Evolutionary conservation across 306 rosid genomes (phyloP), one percentile per base, ranked within the genome.

Genomic region (Alnus glutinosa): DNA sequence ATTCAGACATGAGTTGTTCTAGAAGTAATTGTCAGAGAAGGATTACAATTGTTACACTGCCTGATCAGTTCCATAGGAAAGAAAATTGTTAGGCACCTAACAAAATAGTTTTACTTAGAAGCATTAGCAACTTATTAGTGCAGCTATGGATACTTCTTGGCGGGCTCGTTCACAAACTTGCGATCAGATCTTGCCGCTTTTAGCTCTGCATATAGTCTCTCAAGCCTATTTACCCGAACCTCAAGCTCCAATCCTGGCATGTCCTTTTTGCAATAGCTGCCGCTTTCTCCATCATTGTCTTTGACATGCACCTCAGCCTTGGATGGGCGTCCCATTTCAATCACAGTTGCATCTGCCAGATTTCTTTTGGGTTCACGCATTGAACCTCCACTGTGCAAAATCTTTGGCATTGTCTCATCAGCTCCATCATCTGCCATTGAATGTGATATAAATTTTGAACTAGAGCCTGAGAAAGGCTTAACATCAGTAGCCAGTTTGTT

Each of bases 191-290:
- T 73, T 3, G 67, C 82, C 71, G 52, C 76, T 78, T 81, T 75
- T 47, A 81, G 75, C 76, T 67, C 32, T 36, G 57, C 75, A 30
- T 72, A 11, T 49, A 50, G 28, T 50, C 51, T 78, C 82, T 81
- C 85, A 72, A 81, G 80, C 73, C 66, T 32, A n/a, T 32, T 9
- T 46, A 84, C 52, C 78, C 73, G 62, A 67, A 74, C 79, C 77
- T 81, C 87, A 75, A 69, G 62, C 36, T 71, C 39, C n/a, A 13
- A 14, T 30, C 8, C 52, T 30, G 18, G 51, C 9, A 54, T 52
- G 0, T 77, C 63, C 46, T 1, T 0, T 28, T 28, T 0, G 46
- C 46, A 42, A 55, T 15, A 5, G 13, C 46, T 48, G 0, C 36
- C 58, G 47, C 23, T 7, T 78, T 76, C 61, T 59, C 76, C 71